phyloP scores from a whole-genome alignment of 2,329 filamentous ascomycete species.

The Aspergillus ustus region DNA sequence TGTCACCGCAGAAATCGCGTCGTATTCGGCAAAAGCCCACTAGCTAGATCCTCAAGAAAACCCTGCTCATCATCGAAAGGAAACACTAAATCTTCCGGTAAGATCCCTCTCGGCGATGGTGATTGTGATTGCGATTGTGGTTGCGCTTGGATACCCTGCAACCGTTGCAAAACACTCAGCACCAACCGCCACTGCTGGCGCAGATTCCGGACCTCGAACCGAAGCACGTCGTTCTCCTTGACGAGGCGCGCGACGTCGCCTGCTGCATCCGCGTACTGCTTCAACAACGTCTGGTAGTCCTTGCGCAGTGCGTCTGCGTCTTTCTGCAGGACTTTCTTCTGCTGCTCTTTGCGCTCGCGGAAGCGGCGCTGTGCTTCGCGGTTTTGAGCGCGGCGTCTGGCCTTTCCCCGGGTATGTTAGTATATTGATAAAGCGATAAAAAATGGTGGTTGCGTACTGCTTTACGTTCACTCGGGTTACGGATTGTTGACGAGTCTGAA shows the following conservation, averaged over 20 bases:
- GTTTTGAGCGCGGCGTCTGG: background rate
- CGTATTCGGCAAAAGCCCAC: background rate
- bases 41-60: background rate
- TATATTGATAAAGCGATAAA: background rate
- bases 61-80: background rate
- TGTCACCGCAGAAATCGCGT: background rate
- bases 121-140: too few species aligned
- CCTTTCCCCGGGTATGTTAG: background rate
- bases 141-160: background rate
- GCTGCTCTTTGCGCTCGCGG: background rate
- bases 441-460: background rate
- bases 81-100: background rate
- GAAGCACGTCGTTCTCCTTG: background rate
- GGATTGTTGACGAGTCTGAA: background rate
- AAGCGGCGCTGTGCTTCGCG: background rate
- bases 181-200: background rate
- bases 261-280: background rate
- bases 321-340: background rate
- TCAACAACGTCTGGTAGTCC: background rate
- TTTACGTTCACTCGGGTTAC: background rate
- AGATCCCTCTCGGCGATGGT: background rate
- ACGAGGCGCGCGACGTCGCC: background rate
- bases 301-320: background rate
- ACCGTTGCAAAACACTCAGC: background rate
- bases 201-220: background rate